A percentile compares a stretch with the other conserved stretches of the same genome.
Conservation (phyloP, 2,329 filamentous ascomycete genomes). For the Fonsecaea multimorphosa region DNA sequence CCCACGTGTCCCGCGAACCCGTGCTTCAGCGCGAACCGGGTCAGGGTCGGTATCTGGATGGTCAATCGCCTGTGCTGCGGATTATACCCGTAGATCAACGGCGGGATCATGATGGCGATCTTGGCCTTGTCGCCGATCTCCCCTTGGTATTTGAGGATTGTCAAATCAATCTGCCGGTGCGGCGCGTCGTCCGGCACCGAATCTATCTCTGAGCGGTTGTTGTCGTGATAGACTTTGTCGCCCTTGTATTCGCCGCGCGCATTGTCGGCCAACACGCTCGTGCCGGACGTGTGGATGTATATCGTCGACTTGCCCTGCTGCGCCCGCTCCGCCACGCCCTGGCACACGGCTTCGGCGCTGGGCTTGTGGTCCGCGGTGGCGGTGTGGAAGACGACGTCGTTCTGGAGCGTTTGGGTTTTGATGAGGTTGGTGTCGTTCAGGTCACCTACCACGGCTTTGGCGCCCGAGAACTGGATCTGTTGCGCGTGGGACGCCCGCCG, state of each 20-base stretch:
- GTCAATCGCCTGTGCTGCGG: slow-evolving; percentile 49
- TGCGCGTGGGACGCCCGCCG: slow-evolving; percentile 25
- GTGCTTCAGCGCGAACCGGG: slow-evolving; percentile 56
- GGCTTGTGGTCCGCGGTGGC: slow-evolving; percentile 59
- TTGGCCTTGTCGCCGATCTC: slow-evolving; percentile 52
- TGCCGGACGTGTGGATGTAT: slow-evolving; percentile 58
- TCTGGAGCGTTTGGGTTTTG: slow-evolving; percentile 44
- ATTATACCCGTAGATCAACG: slow-evolving; percentile 55
- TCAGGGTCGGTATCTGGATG: slow-evolving; percentile 57
- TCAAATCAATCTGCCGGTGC: slow-evolving; percentile 55
- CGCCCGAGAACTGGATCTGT: slow-evolving; percentile 44
- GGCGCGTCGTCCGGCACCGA: slow-evolving; percentile 50
- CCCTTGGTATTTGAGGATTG: slow-evolving; percentile 48
- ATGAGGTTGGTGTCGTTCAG: slow-evolving; percentile 52
- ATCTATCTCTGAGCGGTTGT: slow-evolving; percentile 49
- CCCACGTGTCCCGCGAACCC: slow-evolving; percentile 55
- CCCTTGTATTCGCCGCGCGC: slow-evolving; percentile 45
- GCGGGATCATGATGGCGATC: slow-evolving; percentile 56
- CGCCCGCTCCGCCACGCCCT: slow-evolving; percentile 51
- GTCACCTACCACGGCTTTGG: slow-evolving; percentile 48
- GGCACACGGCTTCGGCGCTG: slow-evolving; percentile 54
- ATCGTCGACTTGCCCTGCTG: slow-evolving; percentile 49
- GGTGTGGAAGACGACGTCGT: slow-evolving; percentile 56
- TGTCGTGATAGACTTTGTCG: slow-evolving; percentile 53
- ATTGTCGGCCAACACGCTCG: slow-evolving; percentile 50